phyloP scores from a whole-genome alignment of 2,329 filamentous ascomycete genomes.

The Didymella exigua region DNA sequence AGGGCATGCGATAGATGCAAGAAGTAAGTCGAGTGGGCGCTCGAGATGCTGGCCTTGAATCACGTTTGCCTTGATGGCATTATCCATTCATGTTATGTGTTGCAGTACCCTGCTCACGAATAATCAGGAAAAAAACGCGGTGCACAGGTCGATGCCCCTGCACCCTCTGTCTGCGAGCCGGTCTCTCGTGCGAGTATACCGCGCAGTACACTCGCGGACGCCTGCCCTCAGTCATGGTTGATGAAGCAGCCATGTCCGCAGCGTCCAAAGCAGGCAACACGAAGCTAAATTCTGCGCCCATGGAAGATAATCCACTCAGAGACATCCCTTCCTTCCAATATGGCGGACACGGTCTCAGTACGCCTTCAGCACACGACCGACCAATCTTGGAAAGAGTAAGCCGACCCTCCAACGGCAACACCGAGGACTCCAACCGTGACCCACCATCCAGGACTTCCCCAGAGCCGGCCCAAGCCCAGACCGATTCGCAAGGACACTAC shows the following conservation, averaged over 20 bases:
- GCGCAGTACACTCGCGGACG: conserved; percentile 57
- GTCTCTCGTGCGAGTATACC: conserved; percentile 55
- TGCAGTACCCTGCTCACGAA: conserved; percentile 15
- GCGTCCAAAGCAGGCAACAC: conserved; percentile 24
- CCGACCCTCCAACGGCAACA: conserved; percentile 18
- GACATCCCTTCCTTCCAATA: conserved; percentile 14
- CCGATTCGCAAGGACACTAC: conserved; percentile 56
- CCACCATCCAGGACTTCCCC: conserved; percentile 50
- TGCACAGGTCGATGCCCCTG: conserved; percentile 47
- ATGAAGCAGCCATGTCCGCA: conserved; percentile 36
- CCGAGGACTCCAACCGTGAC: conserved; percentile 23
- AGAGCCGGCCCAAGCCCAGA: conserved; percentile 51
- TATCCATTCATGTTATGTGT: neutral
- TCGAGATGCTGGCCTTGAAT: neutral
- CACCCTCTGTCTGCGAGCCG: conserved; percentile 38
- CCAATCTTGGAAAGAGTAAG: conserved; percentile 23
- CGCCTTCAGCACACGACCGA: conserved; percentile 18
- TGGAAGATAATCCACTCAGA: conserved; percentile 18
- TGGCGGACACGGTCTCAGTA: conserved; percentile 9
- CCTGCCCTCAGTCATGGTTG: conserved; percentile 49
- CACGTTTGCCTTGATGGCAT: neutral
- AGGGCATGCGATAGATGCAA: conserved; percentile 58
- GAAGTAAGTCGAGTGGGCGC: conserved; percentile 43
- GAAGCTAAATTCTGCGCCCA: conserved; percentile 18
- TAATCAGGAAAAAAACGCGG: conserved; percentile 44